phyloP scores from a whole-genome alignment of 2,329 filamentous ascomycete species.

The Rhytidhysteron rufulum region DNA sequence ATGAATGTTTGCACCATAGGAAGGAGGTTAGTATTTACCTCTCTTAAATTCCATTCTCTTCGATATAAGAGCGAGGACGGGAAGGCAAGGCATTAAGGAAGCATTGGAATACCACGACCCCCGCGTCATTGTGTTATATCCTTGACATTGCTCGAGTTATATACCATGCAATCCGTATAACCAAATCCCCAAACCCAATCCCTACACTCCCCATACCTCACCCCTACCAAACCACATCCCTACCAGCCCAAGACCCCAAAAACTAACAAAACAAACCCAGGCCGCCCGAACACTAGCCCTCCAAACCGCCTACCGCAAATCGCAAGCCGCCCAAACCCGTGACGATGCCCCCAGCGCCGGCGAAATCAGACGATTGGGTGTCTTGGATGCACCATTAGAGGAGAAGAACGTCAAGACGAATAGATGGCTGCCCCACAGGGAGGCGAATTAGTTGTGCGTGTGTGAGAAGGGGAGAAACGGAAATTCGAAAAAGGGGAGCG shows the following conservation, averaged over 20 bases:
- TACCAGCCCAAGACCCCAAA: background rate
- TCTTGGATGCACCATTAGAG: conserved; percentile 74
- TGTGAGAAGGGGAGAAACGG: no score
- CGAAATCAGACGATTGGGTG: conserved; percentile 80
- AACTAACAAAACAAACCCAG: conserved; percentile 44
- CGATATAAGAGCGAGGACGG: no score
- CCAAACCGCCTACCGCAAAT: conserved; percentile 79
- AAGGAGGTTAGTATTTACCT: conserved; percentile 72
- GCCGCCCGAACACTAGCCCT: conserved; percentile 72
- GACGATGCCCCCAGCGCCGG: conserved; percentile 79
- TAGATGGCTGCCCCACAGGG: conserved; percentile 41
- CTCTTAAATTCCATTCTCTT: no score
- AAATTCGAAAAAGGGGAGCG: no score
- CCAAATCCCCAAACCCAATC: background rate
- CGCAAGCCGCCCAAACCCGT: conserved; percentile 67
- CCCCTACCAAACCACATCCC: background rate
- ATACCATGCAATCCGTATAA: background rate
- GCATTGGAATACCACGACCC: no score
- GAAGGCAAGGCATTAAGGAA: no score
- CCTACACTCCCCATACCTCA: background rate
- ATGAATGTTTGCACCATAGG: conserved; percentile 97
- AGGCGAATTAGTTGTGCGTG: no score
- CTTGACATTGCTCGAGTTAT: no score
- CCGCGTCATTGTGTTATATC: no score
- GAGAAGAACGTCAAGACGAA: conserved; percentile 54